Evolutionary conservation across 208 protist species (phyloP).

Genomic region (Phytomonas serpens): DNA sequence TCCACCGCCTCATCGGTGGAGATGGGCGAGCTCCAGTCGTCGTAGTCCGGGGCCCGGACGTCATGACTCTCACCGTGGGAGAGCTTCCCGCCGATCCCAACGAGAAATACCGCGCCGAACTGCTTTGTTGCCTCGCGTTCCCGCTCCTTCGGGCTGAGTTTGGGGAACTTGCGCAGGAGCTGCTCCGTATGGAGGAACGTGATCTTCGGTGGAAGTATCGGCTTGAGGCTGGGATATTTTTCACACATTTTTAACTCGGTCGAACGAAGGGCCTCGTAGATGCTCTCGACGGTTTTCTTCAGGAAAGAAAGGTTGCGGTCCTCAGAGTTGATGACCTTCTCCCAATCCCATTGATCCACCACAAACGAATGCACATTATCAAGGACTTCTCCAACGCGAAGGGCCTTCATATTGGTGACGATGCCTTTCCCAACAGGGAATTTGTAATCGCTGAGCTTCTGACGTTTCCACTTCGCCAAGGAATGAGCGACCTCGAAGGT

Average conservation of each 20-base stretch:
- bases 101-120: conserved; percentile 86
- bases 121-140: conserved; percentile 61
- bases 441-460: conserved; percentile 65
- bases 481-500: conserved; percentile 86
- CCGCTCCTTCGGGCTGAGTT: conserved; percentile 72
- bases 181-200: conserved; percentile 81
- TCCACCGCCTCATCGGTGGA: conserved; percentile 20
- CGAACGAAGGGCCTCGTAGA: conserved; percentile 61
- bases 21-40: conserved; percentile 87
- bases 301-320: conserved; percentile 70
- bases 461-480: conserved; percentile 92
- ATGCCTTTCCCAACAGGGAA: conserved; percentile 74
- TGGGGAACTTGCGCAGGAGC: conserved; percentile 68
- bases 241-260: conserved; percentile 57
- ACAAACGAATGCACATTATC: conserved; percentile 86
- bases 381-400: conserved; percentile 84
- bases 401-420: conserved; percentile 80
- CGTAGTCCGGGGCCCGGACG: conserved; percentile 85
- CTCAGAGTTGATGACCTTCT: conserved; percentile 55
- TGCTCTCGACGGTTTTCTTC: conserved; percentile 43
- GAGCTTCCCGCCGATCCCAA: conserved; percentile 81
- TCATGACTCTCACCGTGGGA: conserved; percentile 79
- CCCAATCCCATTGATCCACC: conserved; percentile 93
- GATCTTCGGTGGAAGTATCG: conserved; percentile 72
- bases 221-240: conserved; percentile 32